Evolutionary conservation across 805 yeast genomes (phyloP), one percentile per base, ranked within the genome.

Genomic region (Huiozyma sinensis): DNA sequence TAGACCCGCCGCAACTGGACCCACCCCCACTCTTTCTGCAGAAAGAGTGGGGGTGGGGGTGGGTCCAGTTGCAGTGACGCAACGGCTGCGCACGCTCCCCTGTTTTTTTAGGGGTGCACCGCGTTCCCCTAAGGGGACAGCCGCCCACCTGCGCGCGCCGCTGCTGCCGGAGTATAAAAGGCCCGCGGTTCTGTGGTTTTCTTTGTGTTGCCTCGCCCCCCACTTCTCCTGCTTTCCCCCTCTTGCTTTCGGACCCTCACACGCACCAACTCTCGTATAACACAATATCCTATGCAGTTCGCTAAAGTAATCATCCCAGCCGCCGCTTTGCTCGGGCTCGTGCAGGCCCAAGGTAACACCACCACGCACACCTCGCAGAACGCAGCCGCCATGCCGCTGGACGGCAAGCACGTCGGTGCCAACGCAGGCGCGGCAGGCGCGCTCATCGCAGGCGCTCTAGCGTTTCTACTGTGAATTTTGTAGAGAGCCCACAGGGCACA

Each of bases 401-500:
- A 31, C 33, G 33, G 11, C 33, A 11, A 9, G 33, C 33, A 31
- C 11, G 33, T 11, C 33, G 33, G 33, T 31, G 33, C n/a, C 33
- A 17, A 17, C 30, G 46, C 44, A 7, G 52, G 48, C 37, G 30
- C 43, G 4, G 43, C 44, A 28, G 54, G 52, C 39, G 52, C 52
- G 11, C 36, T 40, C 24, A 33, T 47, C 3, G 54, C 51, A 3
- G 53, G 51, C 36, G 51, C 43, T 30, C 8, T 50, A 12, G 53
- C 51, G 40, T 42, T 38, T 48, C 11, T 49, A 38, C 36, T 33
- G 29, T 35, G 40, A 29, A 28, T 33, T 36, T 27, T 27, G 35
- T 33, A 11, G 33, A 11, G 33, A 9, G 33, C 24, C 24, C 24
- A 4, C 4, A 11, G 33, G 33, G 33, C 11, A 11, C 33, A 31